These are phyloP conservation scores for Keqinozyma sinolaborantium DNA, from an alignment of 1,139 yeast genomes.

Conservation along the genomic window DNA sequence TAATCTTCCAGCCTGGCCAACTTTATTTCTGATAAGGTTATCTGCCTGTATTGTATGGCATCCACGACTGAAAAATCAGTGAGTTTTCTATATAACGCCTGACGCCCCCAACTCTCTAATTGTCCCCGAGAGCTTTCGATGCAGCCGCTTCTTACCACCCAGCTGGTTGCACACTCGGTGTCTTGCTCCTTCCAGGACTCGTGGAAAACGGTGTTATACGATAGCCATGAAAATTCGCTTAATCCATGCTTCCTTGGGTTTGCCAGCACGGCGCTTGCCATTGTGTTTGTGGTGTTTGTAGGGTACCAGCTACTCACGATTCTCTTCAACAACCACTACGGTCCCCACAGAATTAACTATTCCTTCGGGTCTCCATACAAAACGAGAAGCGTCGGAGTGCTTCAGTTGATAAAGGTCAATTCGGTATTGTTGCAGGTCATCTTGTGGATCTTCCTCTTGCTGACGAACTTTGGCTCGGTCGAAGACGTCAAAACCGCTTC, in stretches of 20 bases:
- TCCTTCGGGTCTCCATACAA: conserved; percentile 26
- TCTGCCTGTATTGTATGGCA: too few species aligned
- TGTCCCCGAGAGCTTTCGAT: too few species aligned
- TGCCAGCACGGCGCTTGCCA: conserved; percentile 7
- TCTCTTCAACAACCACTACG: conserved; percentile 19
- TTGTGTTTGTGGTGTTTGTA: conserved; percentile 6
- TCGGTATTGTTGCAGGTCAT: conserved; percentile 21
- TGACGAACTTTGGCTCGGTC: conserved; percentile 10
- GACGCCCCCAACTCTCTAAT: too few species aligned
- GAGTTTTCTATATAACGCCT: too few species aligned
- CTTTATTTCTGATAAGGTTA: too few species aligned
- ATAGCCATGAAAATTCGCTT: conserved; percentile 21
- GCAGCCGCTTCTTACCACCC: too few species aligned
- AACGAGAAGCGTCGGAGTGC: conserved; percentile 23
- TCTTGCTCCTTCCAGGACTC: conserved; percentile 5
- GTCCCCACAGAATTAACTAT: conserved; percentile 24
- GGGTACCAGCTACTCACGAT: conserved; percentile 15
- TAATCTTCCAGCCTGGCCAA: too few species aligned
- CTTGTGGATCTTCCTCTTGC: conserved; percentile 13
- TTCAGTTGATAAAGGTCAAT: conserved; percentile 20
- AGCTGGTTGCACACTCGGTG: too few species aligned
- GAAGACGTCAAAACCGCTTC: conserved; percentile 8
- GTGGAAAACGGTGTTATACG: conserved; percentile 19
- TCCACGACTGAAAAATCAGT: too few species aligned
- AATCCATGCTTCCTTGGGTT: conserved; percentile 31